Evolutionary conservation across 2,329 filamentous ascomycete genomes (phyloP).

Genomic region (Aspergillus neotritici): DNA sequence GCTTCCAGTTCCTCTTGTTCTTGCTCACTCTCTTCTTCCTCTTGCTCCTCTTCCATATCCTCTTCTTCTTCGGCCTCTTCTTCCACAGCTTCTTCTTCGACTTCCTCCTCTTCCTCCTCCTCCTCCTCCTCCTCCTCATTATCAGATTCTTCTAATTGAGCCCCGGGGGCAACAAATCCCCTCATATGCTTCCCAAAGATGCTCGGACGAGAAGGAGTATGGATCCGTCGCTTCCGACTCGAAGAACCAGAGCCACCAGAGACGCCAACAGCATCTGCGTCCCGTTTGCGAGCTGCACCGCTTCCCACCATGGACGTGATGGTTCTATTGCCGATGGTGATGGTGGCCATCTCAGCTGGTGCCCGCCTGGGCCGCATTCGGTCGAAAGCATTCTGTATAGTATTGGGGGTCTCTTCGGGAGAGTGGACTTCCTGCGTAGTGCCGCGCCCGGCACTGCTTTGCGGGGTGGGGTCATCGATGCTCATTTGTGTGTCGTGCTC

Average conservation of each 20-base stretch:
- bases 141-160: conserved; percentile 27
- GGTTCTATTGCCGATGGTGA: conserved; percentile 66
- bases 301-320: conserved; percentile 61
- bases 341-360: conserved; percentile 62
- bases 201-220: conserved; percentile 32
- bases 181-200: conserved; percentile 45
- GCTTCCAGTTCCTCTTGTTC: conserved; percentile 6
- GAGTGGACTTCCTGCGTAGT: conserved; percentile 8
- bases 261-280: conserved; percentile 21
- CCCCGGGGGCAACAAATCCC: conserved; percentile 53
- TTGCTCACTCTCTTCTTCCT: conserved; percentile 11
- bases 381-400: conserved; percentile 58
- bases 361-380: conserved; percentile 60
- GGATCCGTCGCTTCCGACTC: conserved; percentile 37
- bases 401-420: conserved; percentile 34
- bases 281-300: conserved; percentile 37
- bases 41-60: conserved; percentile 13
- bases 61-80: conserved; percentile 18
- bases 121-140: conserved; percentile 26
- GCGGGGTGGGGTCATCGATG: conserved; percentile 5
- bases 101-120: conserved; percentile 18
- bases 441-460: conserved; percentile 7
- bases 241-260: conserved; percentile 14
- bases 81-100: conserved; percentile 20
- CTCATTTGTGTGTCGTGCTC: conserved; percentile 9